Base-by-base conservation (phyloP, 2,329 filamentous ascomycete genomes). In the Verticillium albo-atrum region DNA sequence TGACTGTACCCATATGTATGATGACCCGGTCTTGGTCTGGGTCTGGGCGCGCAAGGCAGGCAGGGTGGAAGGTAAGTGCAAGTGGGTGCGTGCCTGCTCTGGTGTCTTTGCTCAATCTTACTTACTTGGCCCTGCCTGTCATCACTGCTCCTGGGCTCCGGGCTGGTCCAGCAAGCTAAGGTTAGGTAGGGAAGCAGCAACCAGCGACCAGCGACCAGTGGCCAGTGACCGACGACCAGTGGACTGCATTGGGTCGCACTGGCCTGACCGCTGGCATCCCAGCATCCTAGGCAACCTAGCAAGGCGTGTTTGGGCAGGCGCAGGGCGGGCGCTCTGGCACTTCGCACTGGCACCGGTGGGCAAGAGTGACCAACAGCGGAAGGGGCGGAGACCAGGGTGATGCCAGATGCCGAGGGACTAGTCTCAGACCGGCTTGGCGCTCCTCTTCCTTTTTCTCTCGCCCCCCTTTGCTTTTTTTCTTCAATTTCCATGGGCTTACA, bases 361-460 rank as follows among this genome's bases (percentile, higher is more conserved):
- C 42, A 20, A 23, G 20, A 50, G 20, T 20, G 20, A 55, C 25
- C 25, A 35, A 12, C 14, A 37, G 54, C 54, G 54, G 54, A 56
- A 56, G 54, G 34, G 23, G 54, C 54, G 54, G 54, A 56, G 54
- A 37, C 20, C 35, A 26, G 54, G 54, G 54, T 27, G 25, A 28
- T 56, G 35, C 34, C 42, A 47, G 42, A 56, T 56, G 54, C 54
- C 54, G 54, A 56, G 54, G 27, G 23, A 26, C 54, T 56, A 56
- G 25, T 26, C 34, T 20, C 54, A 47, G 42, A 23, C 54, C 23
- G 42, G 54, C 34, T 26, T 47, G 34, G 42, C 25, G 4, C 35
- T 9, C 54, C 54, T 23, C 12, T 56, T 26, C 34, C 25, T 35
- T 34, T 34, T 54, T 50, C 42, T 50, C 20, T 12, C n/a, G 42